Base-by-base conservation (phyloP, 768 basidiomycete species). In the Kwoniella botswanensis region DNA sequence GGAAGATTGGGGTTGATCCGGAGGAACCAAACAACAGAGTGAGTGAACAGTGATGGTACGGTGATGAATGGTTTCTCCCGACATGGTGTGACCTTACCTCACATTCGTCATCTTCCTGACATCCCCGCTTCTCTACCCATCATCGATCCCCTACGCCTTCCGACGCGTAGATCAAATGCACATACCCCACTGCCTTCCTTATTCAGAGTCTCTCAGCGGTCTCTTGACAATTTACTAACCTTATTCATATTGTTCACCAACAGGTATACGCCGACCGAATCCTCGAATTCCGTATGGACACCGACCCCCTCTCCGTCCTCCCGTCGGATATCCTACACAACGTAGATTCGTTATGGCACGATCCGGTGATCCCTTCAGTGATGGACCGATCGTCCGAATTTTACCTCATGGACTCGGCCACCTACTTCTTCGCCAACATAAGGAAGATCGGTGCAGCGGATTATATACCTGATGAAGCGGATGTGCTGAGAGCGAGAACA, bases 361-460 rank as follows among this genome's bases (percentile, higher is more conserved):
- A 87, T 74, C 85, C 85, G 5, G 85, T 86, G 74, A 86, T 87
- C 65, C 85, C 84, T 1, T 76, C 71, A 58, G 83, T 87, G 5
- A 82, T 87, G 70, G 85, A 86, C 67, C 80, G 85, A 15, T 76
- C 76, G 52, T 84, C 82, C 80, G 90, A 94, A 65, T 96, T 96
- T 77, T 95, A 96, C 80, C 86, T 97, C 15, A 96, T 95, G 93
- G 95, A 97, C 80, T 92, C 89, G n/a, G 95, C 95, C 0, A 86
- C 87, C 55, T 96, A 96, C 83, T 98, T 98, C 85, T 95, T 97
- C 84, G 86, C 87, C 12, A 89, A 93, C 64, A 90, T 94, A 11
- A 84, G 88, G n/a, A 89, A 94, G 56, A 94, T 98, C 81, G 93
- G 92, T 1, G 83, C 88, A 1, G 87, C 88, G 0, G 89, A 88